These are phyloP conservation scores for Chlorella sp. DNA, from an alignment of 139 green algal species.

Conservation along the genomic window DNA sequence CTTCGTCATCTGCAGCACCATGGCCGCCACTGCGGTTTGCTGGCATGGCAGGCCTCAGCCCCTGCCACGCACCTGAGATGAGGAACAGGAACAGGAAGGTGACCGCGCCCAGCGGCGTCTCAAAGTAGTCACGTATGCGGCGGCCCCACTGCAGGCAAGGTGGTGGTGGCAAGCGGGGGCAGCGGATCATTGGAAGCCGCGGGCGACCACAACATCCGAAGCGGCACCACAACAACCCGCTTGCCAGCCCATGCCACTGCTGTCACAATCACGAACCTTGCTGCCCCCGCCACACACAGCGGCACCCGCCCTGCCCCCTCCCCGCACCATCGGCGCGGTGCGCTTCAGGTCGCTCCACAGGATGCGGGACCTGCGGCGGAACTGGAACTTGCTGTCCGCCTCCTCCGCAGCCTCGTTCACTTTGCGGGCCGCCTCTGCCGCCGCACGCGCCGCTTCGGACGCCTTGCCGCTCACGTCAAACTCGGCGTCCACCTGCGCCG, in stretches of 20 bases:
- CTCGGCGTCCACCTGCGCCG: constrained; percentile 15
- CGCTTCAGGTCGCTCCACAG: constrained; percentile 3
- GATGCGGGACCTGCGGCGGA: background rate
- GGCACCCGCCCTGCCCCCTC: background rate
- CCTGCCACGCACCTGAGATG: constrained; percentile 7
- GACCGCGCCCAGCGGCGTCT: constrained; percentile 22
- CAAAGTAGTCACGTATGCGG: constrained; percentile 5
- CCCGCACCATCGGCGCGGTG: background rate
- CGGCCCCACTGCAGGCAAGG: background rate
- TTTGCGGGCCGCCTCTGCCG: background rate
- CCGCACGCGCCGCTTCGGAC: background rate
- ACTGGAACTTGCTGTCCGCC: constrained; percentile 1
- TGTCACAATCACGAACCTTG: too few species aligned
- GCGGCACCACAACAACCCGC: background rate
- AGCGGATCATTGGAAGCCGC: background rate
- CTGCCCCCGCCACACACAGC: too few species aligned
- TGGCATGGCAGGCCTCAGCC: background rate
- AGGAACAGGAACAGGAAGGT: constrained; percentile 33
- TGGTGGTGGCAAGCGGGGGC: background rate
- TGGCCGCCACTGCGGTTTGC: background rate
- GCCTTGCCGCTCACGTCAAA: constrained; percentile 28
- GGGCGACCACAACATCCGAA: background rate
- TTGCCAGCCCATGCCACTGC: background rate
- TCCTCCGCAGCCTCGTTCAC: constrained; percentile 11
- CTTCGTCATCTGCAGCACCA: background rate